These are phyloP conservation scores for Amphicarpaea edgeworthii DNA, from an alignment of 306 rosid genomes.

Conservation along the genomic window DNA sequence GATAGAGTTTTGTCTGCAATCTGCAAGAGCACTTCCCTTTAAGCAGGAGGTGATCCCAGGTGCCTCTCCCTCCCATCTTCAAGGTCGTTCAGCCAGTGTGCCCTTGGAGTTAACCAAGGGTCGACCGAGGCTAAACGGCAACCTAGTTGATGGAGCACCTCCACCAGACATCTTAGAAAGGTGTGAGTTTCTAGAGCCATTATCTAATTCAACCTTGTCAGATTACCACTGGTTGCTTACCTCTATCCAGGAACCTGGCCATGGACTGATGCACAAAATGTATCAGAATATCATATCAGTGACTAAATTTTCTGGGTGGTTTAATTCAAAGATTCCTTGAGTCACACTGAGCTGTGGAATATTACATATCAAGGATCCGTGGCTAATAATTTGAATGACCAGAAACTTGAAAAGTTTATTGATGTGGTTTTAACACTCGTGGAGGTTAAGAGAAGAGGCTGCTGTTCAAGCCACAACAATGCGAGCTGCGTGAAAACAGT, in stretches of 20 bases:
- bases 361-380: background rate
- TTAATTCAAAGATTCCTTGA: constrained; percentile 46
- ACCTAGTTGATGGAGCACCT: constrained; percentile 83
- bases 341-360: constrained; percentile 2
- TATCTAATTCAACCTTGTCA: constrained; percentile 58
- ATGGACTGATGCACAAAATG: constrained; percentile 52
- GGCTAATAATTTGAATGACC: constrained; percentile 1
- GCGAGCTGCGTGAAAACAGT: no score
- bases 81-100: constrained; percentile 48
- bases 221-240: constrained; percentile 72
- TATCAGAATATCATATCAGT: constrained; percentile 46
- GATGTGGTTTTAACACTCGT: background rate
- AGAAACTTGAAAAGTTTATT: constrained; percentile 1
- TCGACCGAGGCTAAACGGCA: constrained; percentile 75
- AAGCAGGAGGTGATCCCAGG: constrained; percentile 93
- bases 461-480: no score
- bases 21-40: constrained; percentile 83
- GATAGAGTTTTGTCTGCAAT: constrained; percentile 95
- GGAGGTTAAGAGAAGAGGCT: no score
- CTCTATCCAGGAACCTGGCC: constrained; percentile 58
- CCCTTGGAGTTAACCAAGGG: constrained; percentile 68
- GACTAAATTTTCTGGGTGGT: constrained; percentile 49
- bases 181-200: constrained; percentile 91
- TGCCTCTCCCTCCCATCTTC: constrained; percentile 72
- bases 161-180: constrained; percentile 67